Conservation (phyloP, 495 filamentous ascomycete species). For the Penicilliopsis zonata region DNA sequence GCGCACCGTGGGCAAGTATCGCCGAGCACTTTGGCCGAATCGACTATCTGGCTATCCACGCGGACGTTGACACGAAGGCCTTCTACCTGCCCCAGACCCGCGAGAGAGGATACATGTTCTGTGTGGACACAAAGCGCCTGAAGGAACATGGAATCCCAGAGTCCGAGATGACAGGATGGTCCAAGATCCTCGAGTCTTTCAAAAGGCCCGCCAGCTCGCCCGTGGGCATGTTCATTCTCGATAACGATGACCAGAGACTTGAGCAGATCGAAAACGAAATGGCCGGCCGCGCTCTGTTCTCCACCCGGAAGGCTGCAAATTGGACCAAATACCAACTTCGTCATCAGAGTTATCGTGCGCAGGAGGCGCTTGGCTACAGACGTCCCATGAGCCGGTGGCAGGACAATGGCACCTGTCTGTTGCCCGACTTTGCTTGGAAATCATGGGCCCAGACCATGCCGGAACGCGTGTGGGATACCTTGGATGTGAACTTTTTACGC, state of each 20-base stretch:
- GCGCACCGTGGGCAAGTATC: slow-evolving; percentile 52
- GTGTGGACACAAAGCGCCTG: slow-evolving; percentile 34
- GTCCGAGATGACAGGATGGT: slow-evolving; percentile 18
- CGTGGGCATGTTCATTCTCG: slow-evolving; percentile 48
- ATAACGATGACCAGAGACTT: slow-evolving; percentile 43
- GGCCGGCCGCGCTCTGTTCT: slow-evolving; percentile 9
- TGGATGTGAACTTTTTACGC: slow-evolving; percentile 51
- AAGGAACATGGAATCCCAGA: slow-evolving; percentile 6
- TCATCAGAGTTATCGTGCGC: slow-evolving; percentile 39
- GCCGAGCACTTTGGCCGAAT: slow-evolving; percentile 32
- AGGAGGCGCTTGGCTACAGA: slow-evolving; percentile 33
- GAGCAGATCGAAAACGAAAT: slow-evolving; percentile 34
- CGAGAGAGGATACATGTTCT: slow-evolving; percentile 58
- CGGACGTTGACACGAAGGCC: slow-evolving; percentile 54
- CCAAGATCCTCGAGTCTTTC: slow-evolving; percentile 26
- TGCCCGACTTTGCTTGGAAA: slow-evolving; percentile 44
- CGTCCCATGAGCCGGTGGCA: slow-evolving; percentile 47
- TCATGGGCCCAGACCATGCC: slow-evolving; percentile 33
- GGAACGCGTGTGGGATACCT: slow-evolving; percentile 51
- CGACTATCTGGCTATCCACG: slow-evolving; percentile 39
- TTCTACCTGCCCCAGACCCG: slow-evolving; percentile 76
- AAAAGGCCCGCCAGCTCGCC: slow-evolving; percentile 50
- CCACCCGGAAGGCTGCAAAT: slow-evolving; percentile 12
- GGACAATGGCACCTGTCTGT: slow-evolving; percentile 32
- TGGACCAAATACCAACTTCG: slow-evolving; percentile 48